Evolutionary conservation across 306 rosid species (phyloP).

Genomic region (Ormosia semicastrata): DNA sequence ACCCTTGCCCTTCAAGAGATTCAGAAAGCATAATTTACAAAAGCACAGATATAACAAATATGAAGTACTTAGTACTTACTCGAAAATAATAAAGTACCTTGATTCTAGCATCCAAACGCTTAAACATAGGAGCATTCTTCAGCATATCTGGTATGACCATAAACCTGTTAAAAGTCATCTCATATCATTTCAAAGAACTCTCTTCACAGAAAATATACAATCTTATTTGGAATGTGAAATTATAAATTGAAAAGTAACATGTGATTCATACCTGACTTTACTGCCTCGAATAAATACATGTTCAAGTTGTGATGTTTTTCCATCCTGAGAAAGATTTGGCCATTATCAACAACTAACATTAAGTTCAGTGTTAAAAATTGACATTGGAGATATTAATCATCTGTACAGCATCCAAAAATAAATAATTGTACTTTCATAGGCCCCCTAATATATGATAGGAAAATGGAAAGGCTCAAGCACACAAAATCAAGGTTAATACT

Average conservation of each 20-base stretch:
- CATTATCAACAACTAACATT: slow-evolving; percentile 17
- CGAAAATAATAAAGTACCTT: slow-evolving; percentile 51
- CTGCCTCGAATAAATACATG: slow-evolving; percentile 98
- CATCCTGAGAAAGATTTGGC: slow-evolving; percentile 57
- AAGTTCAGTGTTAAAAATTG: not conserved
- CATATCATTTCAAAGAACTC: slow-evolving; percentile 3
- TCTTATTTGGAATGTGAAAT: not conserved
- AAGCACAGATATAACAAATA: not conserved
- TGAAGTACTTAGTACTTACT: not conserved
- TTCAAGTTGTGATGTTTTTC: slow-evolving; percentile 93
- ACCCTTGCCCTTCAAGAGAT: slow-evolving; percentile 86
- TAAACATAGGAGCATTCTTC: slow-evolving; percentile 99
- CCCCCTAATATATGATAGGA: not conserved
- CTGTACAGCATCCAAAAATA: not conserved
- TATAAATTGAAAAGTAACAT: not conserved
- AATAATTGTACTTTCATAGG: not conserved
- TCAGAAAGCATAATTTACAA: slow-evolving; percentile 23
- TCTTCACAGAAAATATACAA: not conserved
- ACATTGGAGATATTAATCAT: not conserved
- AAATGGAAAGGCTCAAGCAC: not conserved
- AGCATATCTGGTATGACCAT: slow-evolving; percentile 99
- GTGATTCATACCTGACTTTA: slow-evolving; percentile 82
- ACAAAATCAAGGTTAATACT: not conserved
- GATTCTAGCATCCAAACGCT: slow-evolving; percentile 94
- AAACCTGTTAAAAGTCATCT: slow-evolving; percentile 52